Percentiles rank a stretch among this genome's conserved stretches.
Evolutionary conservation across 2,329 filamentous ascomycete genomes (phyloP).

Genomic region (Fusarium xyrophilum): DNA sequence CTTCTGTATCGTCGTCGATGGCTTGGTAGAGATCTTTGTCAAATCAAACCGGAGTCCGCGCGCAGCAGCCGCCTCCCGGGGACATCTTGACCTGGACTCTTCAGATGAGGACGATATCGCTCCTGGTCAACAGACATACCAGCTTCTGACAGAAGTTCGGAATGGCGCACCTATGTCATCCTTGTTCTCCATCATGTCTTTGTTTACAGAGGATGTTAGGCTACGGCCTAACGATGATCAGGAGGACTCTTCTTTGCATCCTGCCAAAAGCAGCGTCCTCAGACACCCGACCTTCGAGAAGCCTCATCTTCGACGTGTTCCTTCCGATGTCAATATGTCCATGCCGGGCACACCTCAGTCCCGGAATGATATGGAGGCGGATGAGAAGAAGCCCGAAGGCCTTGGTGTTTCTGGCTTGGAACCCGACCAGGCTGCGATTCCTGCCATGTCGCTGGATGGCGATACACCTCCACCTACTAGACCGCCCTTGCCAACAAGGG

Average conservation of each 20-base stretch:
- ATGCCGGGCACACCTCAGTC: constrained; percentile 51
- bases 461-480: constrained; percentile 44
- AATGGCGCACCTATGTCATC: constrained; percentile 99
- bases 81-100: constrained; percentile 45
- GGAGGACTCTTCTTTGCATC: constrained; percentile 49
- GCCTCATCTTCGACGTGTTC: constrained; percentile 14
- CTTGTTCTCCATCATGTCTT: constrained; percentile 92
- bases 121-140: constrained; percentile 82
- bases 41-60: constrained; percentile 74
- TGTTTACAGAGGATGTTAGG: constrained; percentile 95
- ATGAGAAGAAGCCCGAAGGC: constrained; percentile 28
- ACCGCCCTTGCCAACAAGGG: constrained; percentile 53
- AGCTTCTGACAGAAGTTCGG: constrained; percentile 94
- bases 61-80: constrained; percentile 40
- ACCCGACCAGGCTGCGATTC: constrained; percentile 61
- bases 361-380: constrained; percentile 36
- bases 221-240: constrained; percentile 78
- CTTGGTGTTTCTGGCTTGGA: constrained; percentile 15
- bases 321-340: constrained; percentile 41
- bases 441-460: constrained; percentile 75
- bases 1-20: constrained; percentile 96
- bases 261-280: constrained; percentile 40
- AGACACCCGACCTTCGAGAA: constrained; percentile 42
- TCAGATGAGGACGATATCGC: constrained; percentile 73
- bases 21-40: constrained; percentile 96